Conservation (phyloP, 139 green algal species). For the Chlorella sp. region DNA sequence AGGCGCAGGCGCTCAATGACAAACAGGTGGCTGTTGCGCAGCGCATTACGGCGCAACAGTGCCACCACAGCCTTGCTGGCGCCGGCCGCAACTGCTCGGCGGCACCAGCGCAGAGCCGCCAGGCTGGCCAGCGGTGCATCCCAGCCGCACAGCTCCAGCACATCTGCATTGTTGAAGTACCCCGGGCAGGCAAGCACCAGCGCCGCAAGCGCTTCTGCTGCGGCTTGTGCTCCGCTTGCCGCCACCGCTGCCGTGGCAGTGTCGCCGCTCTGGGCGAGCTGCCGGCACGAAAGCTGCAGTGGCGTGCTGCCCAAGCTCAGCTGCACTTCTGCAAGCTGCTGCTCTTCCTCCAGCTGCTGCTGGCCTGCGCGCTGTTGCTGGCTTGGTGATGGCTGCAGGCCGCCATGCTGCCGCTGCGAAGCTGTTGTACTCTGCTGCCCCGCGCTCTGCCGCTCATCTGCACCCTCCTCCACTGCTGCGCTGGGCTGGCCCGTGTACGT, state of each 20-base stretch:
- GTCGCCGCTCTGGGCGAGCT: too few relatives aligned
- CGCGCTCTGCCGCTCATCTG: conserved; percentile 12
- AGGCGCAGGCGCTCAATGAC: conserved; percentile 28
- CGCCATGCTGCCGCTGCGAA: neutral
- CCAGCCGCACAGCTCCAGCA: conserved; percentile 53
- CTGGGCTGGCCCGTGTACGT: conserved; percentile 1
- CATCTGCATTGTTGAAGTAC: neutral
- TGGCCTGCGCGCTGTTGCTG: neutral
- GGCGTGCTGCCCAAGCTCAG: neutral
- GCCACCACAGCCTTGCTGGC: conserved; percentile 25
- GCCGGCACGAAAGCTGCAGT: neutral
- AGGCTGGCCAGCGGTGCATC: conserved; percentile 35
- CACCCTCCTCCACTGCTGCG: conserved; percentile 18
- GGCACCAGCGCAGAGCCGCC: conserved; percentile 38
- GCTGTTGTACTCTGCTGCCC: neutral
- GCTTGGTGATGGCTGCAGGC: conserved; percentile 3
- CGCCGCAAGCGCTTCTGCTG: neutral
- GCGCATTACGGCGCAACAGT: conserved; percentile 39
- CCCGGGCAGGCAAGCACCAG: neutral
- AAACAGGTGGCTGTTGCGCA: conserved; percentile 37
- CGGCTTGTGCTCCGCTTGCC: neutral
- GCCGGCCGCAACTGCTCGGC: conserved; percentile 46
- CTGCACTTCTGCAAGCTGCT: neutral
- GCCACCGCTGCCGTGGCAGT: neutral
- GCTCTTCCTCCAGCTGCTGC: neutral